Percentiles rank a stretch among this genome's conserved stretches.
phyloP scores from a whole-genome alignment of 768 basidiomycete species.

The Lepiota subincarnata region DNA sequence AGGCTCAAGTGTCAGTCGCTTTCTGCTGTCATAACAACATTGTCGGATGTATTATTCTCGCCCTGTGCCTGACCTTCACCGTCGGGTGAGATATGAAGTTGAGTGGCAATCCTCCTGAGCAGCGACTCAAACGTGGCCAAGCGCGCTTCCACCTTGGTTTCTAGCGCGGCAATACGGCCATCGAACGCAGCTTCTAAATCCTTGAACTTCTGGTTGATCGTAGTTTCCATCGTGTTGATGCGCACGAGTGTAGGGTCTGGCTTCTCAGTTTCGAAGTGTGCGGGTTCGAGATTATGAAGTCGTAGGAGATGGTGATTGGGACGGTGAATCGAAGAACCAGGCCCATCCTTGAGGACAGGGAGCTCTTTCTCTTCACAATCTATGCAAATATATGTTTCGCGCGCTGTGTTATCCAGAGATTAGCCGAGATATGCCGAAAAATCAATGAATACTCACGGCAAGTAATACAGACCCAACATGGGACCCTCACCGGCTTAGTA shows the following conservation, averaged over 20 bases:
- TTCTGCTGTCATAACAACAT: no score
- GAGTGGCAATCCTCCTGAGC: conserved; percentile 2
- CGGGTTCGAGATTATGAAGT: background rate
- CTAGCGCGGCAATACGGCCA: background rate
- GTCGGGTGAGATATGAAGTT: background rate
- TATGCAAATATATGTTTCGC: conserved; percentile 3
- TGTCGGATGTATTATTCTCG: no score
- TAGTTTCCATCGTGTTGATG: background rate
- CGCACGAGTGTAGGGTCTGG: background rate
- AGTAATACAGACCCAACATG: conserved; percentile 11
- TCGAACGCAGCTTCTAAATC: background rate
- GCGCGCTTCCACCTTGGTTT: conserved; percentile 4
- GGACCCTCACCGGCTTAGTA: conserved; percentile 1
- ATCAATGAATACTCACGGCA: conserved; percentile 6
- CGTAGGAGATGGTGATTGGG: conserved; percentile 2
- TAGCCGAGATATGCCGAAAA: background rate
- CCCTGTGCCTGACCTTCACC: background rate
- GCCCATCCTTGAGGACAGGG: background rate
- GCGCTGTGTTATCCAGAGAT: background rate
- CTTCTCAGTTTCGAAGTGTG: conserved; percentile 1
- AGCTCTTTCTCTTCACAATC: conserved; percentile 6
- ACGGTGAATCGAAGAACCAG: background rate
- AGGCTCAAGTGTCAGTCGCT: no score
- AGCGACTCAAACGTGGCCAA: conserved; percentile 8
- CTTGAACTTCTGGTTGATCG: background rate